Evolutionary conservation across 108 stramenopile species (phyloP).

Genomic region (Aurantiochytrium sp.): DNA sequence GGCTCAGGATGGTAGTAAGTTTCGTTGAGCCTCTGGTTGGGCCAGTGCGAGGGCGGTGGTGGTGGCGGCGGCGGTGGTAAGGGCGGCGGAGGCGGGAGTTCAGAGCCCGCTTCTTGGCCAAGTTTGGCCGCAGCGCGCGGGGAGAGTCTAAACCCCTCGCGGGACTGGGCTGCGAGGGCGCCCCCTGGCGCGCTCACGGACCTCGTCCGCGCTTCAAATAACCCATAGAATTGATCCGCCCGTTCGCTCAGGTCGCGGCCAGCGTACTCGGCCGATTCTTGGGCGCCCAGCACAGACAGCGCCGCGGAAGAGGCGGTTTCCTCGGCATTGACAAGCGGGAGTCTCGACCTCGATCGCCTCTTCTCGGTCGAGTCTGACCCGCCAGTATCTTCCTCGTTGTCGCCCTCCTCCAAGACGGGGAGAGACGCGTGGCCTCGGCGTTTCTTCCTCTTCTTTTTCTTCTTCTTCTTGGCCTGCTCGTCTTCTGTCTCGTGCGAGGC

Average conservation of each 20-base stretch:
- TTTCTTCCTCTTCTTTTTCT: neutral
- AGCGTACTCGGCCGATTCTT: neutral
- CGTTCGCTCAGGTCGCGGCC: too few relatives aligned
- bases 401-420: neutral
- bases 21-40: too few relatives aligned
- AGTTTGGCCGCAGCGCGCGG: too few relatives aligned
- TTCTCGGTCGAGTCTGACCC: neutral
- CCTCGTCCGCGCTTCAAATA: neutral
- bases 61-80: too few relatives aligned
- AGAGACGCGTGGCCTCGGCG: neutral
- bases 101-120: too few relatives aligned
- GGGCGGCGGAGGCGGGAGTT: too few relatives aligned
- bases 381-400: neutral
- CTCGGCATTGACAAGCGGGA: constrained; percentile 18
- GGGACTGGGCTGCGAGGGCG: too few relatives aligned
- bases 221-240: too few relatives aligned
- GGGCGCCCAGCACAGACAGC: constrained; percentile 1
- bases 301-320: neutral
- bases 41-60: too few relatives aligned
- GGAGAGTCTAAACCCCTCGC: too few relatives aligned
- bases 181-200: too few relatives aligned
- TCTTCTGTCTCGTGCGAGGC: neutral
- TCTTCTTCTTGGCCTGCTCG: neutral
- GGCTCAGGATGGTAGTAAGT: too few relatives aligned
- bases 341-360: neutral